Evolutionary conservation across 257 asterid species (phyloP).

Genomic region (Capsicum chinense): DNA sequence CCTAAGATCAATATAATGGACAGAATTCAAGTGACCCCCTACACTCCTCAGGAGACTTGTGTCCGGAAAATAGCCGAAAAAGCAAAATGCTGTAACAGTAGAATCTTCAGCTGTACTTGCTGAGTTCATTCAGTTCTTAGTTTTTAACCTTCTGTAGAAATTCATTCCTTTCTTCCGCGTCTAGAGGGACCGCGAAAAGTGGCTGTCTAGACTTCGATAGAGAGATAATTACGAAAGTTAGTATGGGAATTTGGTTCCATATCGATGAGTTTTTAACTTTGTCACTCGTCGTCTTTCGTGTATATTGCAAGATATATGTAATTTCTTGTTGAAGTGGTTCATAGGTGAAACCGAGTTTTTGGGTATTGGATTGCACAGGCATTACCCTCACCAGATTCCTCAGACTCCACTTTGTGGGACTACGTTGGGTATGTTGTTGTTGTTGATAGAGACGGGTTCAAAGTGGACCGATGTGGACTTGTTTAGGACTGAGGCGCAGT

Average conservation of each 20-base stretch:
- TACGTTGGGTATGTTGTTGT: too few species aligned
- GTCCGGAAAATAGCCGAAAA: constrained; percentile 59
- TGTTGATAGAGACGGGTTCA: neutral
- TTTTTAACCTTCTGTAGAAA: neutral
- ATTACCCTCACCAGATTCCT: too few species aligned
- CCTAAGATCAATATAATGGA: constrained; percentile 63
- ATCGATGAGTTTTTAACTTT: neutral
- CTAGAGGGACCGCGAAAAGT: constrained; percentile 5
- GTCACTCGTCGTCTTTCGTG: neutral
- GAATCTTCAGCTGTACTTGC: constrained; percentile 79
- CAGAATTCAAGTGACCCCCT: constrained; percentile 45
- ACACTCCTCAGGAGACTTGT: constrained; percentile 46
- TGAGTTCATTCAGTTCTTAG: constrained; percentile 23
- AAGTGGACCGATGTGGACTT: too few species aligned
- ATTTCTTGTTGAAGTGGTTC: neutral
- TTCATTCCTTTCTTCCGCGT: constrained; percentile 24
- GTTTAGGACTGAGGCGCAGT: too few species aligned
- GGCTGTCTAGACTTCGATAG: neutral
- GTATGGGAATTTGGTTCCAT: neutral
- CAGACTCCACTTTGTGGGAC: too few species aligned
- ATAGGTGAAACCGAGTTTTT: neutral
- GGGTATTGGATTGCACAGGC: neutral
- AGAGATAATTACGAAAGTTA: neutral
- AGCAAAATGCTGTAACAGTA: constrained; percentile 64
- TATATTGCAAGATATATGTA: neutral